Evolutionary conservation across 257 asterid species (phyloP).

Genomic region (Agastache rugosa): DNA sequence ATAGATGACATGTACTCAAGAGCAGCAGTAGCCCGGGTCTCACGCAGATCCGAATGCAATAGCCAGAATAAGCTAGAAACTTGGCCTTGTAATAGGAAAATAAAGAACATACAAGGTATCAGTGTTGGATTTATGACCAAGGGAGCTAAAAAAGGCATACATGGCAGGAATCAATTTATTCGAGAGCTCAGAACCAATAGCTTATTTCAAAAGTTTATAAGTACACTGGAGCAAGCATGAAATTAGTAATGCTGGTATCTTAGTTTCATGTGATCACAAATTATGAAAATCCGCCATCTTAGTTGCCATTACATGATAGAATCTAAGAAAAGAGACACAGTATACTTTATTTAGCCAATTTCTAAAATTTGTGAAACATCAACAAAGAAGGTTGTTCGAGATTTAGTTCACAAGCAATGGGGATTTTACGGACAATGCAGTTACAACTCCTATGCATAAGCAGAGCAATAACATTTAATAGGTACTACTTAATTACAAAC

Average conservation of each 20-base stretch:
- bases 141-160: not conserved
- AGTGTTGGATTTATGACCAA: constrained; percentile 27
- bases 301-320: not conserved
- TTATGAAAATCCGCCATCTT: not conserved
- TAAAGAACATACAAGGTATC: not conserved
- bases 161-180: not conserved
- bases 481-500: not conserved
- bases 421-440: not conserved
- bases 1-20: constrained; percentile 88
- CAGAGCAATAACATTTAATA: not conserved
- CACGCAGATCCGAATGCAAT: constrained; percentile 83
- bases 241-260: not conserved
- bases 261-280: not conserved
- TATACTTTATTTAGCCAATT: constrained; percentile 7
- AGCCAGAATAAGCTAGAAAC: constrained; percentile 82
- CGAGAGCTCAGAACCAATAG: constrained; percentile 2
- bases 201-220: not conserved
- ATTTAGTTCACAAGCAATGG: constrained; percentile 1
- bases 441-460: not conserved
- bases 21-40: constrained; percentile 61
- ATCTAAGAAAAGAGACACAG: not conserved
- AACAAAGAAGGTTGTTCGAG: not conserved
- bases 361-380: not conserved
- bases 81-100: constrained; percentile 54
- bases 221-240: not conserved